Conservation (phyloP, 495 filamentous ascomycete species). For the Xylaria flabelliformis region DNA sequence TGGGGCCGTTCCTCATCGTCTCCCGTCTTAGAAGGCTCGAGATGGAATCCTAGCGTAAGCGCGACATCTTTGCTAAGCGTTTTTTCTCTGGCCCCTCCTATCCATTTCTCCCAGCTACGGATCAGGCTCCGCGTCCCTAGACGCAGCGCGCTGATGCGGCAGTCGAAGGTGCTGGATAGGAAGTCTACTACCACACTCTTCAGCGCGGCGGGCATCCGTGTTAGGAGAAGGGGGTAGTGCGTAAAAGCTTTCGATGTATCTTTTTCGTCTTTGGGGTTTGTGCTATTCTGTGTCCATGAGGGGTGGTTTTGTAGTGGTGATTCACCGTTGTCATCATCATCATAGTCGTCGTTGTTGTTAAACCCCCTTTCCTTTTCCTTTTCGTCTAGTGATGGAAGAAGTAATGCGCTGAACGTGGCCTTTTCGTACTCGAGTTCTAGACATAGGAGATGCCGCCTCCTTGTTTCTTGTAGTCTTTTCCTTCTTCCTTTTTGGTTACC, state of each 20-base stretch:
- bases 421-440: slow-evolving; percentile 51
- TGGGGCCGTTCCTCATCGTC: neutral
- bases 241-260: slow-evolving; percentile 36
- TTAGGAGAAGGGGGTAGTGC: slow-evolving; percentile 49
- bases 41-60: slow-evolving; percentile 49
- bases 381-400: slow-evolving; percentile 42
- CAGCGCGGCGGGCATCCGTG: slow-evolving; percentile 53
- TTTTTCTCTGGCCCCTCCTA: slow-evolving; percentile 29
- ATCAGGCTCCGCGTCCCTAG: slow-evolving; percentile 53
- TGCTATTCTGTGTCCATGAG: slow-evolving; percentile 34
- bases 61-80: slow-evolving; percentile 46
- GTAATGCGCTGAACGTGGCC: slow-evolving; percentile 46
- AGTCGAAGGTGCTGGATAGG: slow-evolving; percentile 54
- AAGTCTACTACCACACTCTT: slow-evolving; percentile 52
- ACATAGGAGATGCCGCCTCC: slow-evolving; percentile 35
- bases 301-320: neutral
- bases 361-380: neutral
- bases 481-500: neutral
- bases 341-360: neutral
- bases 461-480: slow-evolving; percentile 5
- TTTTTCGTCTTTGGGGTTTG: neutral
- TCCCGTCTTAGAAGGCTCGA: slow-evolving; percentile 28
- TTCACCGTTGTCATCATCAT: neutral
- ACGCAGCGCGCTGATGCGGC: slow-evolving; percentile 50
- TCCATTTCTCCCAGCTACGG: slow-evolving; percentile 49